A percentile compares a stretch with the other conserved stretches of the same genome.
Evolutionary conservation across 495 filamentous ascomycete species (phyloP).

Genomic region (Tuber borchii): DNA sequence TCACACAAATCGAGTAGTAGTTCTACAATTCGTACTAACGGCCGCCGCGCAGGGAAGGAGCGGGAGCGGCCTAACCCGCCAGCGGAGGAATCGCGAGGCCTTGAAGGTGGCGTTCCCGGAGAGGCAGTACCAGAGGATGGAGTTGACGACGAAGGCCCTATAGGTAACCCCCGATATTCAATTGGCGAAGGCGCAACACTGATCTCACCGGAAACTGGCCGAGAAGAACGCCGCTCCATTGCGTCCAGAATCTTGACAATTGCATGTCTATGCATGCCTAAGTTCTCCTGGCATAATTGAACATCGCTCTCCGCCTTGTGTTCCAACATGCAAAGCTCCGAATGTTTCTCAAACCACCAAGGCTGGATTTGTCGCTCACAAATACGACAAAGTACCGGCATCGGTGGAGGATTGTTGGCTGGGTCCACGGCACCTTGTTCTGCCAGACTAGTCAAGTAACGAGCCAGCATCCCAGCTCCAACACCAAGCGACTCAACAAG

Average conservation of each 20-base stretch:
- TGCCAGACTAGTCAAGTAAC: constrained; percentile 81
- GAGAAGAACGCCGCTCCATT: constrained; percentile 71
- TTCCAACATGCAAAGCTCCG: constrained; percentile 90
- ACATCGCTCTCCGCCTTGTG: constrained; percentile 97
- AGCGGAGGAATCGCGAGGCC: constrained; percentile 74
- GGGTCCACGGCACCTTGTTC: constrained; percentile 80
- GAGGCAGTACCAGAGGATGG: constrained; percentile 60
- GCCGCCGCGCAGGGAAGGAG: constrained; percentile 81
- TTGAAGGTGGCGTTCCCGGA: constrained; percentile 58
- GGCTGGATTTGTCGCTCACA: constrained; percentile 97
- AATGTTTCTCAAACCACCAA: constrained; percentile 99
- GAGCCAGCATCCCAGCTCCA: constrained; percentile 87
- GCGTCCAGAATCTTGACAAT: constrained; percentile 94
- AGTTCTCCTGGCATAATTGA: constrained; percentile 82
- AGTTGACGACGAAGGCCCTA: constrained; percentile 66
- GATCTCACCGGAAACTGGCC: constrained; percentile 55
- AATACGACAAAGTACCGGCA: constrained; percentile 87
- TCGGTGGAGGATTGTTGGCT: constrained; percentile 72
- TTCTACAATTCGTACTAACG: constrained; percentile 86
- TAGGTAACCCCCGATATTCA: constrained; percentile 86
- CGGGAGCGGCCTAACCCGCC: constrained; percentile 63
- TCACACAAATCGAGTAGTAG: constrained; percentile 91
- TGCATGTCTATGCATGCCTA: constrained; percentile 89
- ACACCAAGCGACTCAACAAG: constrained; percentile 91
- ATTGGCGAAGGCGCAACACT: constrained; percentile 52